A percentile compares a stretch with the other conserved stretches of the same genome.
phyloP scores from a whole-genome alignment of 495 filamentous ascomycete genomes.

The Talaromyces stipitatus region DNA sequence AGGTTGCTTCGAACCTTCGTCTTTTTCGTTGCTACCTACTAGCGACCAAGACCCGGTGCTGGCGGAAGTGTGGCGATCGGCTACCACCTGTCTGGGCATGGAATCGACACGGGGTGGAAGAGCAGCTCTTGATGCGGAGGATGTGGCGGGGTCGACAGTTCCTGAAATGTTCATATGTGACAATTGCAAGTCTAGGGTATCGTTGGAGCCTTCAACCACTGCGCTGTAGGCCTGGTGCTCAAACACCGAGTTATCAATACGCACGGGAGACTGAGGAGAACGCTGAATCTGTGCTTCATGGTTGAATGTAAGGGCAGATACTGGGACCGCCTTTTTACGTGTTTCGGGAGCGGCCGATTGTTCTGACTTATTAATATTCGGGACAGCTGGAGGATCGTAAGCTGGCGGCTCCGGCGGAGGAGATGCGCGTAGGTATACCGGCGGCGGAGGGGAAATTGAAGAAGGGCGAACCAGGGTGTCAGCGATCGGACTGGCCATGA shows the following conservation, averaged over 20 bases:
- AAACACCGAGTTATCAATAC: slow-evolving; percentile 26
- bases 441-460: slow-evolving; percentile 30
- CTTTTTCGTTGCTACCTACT: slow-evolving; percentile 21
- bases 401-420: slow-evolving; percentile 18
- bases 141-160: slow-evolving; percentile 19
- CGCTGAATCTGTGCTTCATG: slow-evolving; percentile 21
- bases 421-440: slow-evolving; percentile 35
- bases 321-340: slow-evolving; percentile 19
- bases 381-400: slow-evolving; percentile 13
- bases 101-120: slow-evolving; percentile 37
- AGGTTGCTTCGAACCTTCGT: slow-evolving; percentile 12
- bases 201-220: slow-evolving; percentile 21
- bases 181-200: slow-evolving; percentile 22
- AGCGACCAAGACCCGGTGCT: slow-evolving; percentile 37
- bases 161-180: slow-evolving; percentile 3
- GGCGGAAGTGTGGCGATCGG: slow-evolving; percentile 26
- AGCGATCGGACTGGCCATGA: slow-evolving; percentile 26
- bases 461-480: slow-evolving; percentile 16
- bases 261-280: slow-evolving; percentile 34
- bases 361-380: slow-evolving; percentile 9
- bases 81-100: slow-evolving; percentile 9
- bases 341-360: slow-evolving; percentile 8
- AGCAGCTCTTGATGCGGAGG: slow-evolving; percentile 33
- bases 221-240: slow-evolving; percentile 26
- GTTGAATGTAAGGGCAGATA: slow-evolving; percentile 11